phyloP scores from a whole-genome alignment of 306 rosid species.

The Cyclanthera cordifolia region DNA sequence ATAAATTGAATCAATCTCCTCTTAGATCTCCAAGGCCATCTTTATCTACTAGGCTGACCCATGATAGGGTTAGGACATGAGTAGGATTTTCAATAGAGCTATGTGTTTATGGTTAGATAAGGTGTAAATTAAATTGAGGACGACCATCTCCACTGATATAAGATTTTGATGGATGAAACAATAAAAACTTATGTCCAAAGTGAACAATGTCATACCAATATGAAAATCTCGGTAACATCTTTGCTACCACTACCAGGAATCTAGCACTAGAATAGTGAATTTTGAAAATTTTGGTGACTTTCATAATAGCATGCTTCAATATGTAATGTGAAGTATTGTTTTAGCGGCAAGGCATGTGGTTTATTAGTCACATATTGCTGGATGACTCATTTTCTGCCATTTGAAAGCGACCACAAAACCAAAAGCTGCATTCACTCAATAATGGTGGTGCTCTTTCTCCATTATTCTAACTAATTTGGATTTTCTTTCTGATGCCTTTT shows the following conservation, averaged over 20 bases:
- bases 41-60: too few species aligned
- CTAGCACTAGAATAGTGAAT: background rate
- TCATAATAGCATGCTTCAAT: background rate
- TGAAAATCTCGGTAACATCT: too few species aligned
- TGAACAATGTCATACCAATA: too few species aligned
- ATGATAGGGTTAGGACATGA: background rate
- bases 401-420: slow-evolving; percentile 9
- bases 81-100: background rate
- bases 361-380: slow-evolving; percentile 13
- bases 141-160: too few species aligned
- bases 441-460: slow-evolving; percentile 9
- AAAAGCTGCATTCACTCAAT: background rate
- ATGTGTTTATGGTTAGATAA: too few species aligned
- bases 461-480: slow-evolving; percentile 6
- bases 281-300: background rate
- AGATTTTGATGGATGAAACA: too few species aligned
- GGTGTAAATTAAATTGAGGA: too few species aligned
- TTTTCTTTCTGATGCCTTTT: background rate
- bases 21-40: too few species aligned
- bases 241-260: slow-evolving; percentile 4
- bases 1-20: too few species aligned
- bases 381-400: slow-evolving; percentile 8
- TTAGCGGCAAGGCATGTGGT: slow-evolving; percentile 14
- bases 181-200: too few species aligned
- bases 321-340: background rate